A percentile compares a stretch with the other conserved stretches of the same genome.
Conservation (phyloP, 805 yeast genomes). For the Wickerhamiella qilinensis region DNA sequence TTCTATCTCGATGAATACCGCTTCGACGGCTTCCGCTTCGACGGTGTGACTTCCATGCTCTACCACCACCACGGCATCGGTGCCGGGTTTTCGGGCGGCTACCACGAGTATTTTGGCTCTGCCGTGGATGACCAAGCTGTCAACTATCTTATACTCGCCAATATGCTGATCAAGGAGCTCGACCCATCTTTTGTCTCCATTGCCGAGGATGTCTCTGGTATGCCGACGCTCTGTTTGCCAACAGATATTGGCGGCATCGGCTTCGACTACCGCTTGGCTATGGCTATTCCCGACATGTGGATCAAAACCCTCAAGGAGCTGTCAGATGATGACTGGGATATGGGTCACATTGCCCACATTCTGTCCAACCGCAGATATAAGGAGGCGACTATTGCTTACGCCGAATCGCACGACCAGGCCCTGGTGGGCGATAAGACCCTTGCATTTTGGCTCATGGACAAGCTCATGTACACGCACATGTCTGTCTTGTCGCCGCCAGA, state of each 20-base stretch:
- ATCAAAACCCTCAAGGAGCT: conserved; percentile 77
- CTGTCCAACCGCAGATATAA: conserved; percentile 76
- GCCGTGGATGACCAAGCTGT: conserved; percentile 80
- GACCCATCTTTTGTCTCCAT: conserved; percentile 48
- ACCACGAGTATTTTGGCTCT: conserved; percentile 72
- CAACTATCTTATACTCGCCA: conserved; percentile 80
- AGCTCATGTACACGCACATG: conserved; percentile 96
- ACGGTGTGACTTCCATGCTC: conserved; percentile 90
- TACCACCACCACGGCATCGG: conserved; percentile 89
- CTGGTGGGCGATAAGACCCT: conserved; percentile 91
- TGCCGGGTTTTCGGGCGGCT: conserved; percentile 75
- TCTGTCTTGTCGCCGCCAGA: conserved; percentile 56
- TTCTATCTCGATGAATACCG: conserved; percentile 67
- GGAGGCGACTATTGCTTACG: conserved; percentile 79
- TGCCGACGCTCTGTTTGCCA: conserved; percentile 84
- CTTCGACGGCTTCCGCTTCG: conserved; percentile 93
- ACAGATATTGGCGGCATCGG: conserved; percentile 73
- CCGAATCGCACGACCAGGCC: conserved; percentile 96
- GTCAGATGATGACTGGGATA: conserved; percentile 80
- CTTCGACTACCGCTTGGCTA: conserved; percentile 80
- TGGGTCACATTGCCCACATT: conserved; percentile 63
- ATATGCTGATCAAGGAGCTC: conserved; percentile 47
- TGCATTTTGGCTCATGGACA: conserved; percentile 98
- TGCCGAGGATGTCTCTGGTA: conserved; percentile 95
- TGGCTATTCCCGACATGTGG: conserved; percentile 99